Percentiles rank a stretch among this genome's conserved stretches.
These are phyloP conservation scores for Staphylotrichum tortipilum DNA, from an alignment of 495 filamentous ascomycete species.

Conservation along the genomic window DNA sequence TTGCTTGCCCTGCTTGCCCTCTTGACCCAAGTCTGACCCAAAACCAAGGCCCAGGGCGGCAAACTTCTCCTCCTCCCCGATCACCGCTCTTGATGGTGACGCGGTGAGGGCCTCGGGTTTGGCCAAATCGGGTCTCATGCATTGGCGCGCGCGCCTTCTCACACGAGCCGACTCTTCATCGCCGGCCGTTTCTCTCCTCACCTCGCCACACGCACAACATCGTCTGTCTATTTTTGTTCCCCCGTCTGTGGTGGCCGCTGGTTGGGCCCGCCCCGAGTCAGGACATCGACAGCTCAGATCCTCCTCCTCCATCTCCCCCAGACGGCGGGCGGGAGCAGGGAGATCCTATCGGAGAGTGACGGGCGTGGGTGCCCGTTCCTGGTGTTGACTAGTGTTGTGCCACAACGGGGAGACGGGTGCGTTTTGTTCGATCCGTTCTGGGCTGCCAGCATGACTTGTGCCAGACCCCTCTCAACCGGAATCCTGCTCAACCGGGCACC, in stretches of 20 bases:
- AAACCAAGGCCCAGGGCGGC: too few relatives aligned
- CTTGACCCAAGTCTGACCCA: too few relatives aligned
- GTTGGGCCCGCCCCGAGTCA: not conserved
- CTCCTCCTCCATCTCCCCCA: too few relatives aligned
- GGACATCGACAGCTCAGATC: not conserved
- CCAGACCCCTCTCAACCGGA: slow-evolving; percentile 18
- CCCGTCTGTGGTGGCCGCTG: too few relatives aligned
- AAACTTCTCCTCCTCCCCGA: not conserved
- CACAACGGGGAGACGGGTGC: not conserved
- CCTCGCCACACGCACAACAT: too few relatives aligned
- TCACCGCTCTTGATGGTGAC: not conserved
- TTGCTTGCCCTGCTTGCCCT: not conserved
- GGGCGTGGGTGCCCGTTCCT: not conserved
- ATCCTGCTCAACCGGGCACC: slow-evolving; percentile 19
- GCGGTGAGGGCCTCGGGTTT: not conserved
- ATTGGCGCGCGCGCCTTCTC: too few relatives aligned
- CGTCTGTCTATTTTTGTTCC: too few relatives aligned
- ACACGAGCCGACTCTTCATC: too few relatives aligned
- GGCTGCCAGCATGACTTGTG: slow-evolving; percentile 22
- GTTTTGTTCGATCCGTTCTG: slow-evolving; percentile 15
- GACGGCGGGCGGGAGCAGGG: not conserved
- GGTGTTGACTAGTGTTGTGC: not conserved
- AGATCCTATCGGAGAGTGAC: not conserved
- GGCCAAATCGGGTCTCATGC: not conserved
- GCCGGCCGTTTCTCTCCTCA: too few relatives aligned